Conservation (phyloP, 1,284 basidiomycete species). For the Ganoderma meredithae region DNA sequence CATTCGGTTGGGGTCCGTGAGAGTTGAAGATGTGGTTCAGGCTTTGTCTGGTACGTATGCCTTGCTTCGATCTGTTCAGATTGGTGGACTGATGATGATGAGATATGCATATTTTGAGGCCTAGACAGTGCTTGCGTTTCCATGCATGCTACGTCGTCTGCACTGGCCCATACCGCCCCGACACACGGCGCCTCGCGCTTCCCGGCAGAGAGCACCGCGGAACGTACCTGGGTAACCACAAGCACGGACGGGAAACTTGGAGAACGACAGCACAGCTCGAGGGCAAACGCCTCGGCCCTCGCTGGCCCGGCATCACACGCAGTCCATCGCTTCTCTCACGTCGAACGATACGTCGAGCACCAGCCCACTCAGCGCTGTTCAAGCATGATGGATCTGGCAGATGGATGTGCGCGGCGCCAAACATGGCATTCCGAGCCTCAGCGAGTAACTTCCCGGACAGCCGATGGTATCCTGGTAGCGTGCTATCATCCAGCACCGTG, state of each 20-base stretch:
- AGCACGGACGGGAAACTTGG: not conserved
- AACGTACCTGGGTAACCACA: not conserved
- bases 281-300: not conserved
- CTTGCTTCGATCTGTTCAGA: not conserved
- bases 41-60: not conserved
- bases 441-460: not conserved
- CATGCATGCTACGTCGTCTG: not conserved
- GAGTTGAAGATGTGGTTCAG: not conserved
- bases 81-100: constrained; percentile 7
- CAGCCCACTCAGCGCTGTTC: not conserved
- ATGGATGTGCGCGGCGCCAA: constrained; percentile 3
- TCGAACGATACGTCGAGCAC: not conserved
- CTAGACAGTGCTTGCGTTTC: not conserved
- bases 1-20: not conserved
- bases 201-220: not conserved
- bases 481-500: not conserved
- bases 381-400: constrained; percentile 6
- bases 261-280: not conserved
- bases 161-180: not conserved
- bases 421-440: constrained; percentile 7
- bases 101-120: not conserved
- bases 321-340: not conserved
- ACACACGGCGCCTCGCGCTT: not conserved
- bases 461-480: constrained; percentile 8
- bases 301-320: not conserved